Evolutionary conservation across 768 basidiomycete genomes (phyloP).

Genomic region (Clavulina sp.): DNA sequence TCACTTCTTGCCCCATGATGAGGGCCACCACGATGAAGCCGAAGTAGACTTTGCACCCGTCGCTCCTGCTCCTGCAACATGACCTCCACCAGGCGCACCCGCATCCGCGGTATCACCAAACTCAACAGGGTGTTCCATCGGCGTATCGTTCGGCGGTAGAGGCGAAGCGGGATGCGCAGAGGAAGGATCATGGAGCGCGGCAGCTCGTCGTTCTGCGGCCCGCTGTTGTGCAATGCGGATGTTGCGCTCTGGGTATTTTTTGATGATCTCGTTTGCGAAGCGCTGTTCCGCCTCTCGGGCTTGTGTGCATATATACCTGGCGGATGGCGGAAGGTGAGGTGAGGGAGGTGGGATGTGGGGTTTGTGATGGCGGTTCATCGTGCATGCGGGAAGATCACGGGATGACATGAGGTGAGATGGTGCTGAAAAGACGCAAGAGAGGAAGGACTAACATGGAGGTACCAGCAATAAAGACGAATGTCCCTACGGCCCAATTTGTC

Average conservation of each 20-base stretch:
- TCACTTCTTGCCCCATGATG: too few relatives aligned
- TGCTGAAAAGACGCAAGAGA: neutral
- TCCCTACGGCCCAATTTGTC: conserved; percentile 63
- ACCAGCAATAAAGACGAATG: conserved; percentile 48
- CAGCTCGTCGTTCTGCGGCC: conserved; percentile 4
- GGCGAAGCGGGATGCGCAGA: neutral
- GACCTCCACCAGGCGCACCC: neutral
- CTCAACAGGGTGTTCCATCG: neutral
- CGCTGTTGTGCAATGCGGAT: conserved; percentile 8
- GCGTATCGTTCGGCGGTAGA: neutral
- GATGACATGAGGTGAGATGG: too few relatives aligned
- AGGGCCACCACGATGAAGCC: too few relatives aligned
- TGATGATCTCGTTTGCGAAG: conserved; percentile 10
- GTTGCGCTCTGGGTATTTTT: conserved; percentile 11
- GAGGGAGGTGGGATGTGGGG: neutral
- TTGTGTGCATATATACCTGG: conserved; percentile 11
- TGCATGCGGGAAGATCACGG: too few relatives aligned
- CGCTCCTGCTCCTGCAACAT: too few relatives aligned
- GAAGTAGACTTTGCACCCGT: too few relatives aligned
- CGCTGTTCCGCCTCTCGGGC: conserved; percentile 9
- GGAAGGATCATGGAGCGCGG: neutral
- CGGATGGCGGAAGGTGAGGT: neutral
- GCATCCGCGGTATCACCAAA: neutral
- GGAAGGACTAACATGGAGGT: conserved; percentile 43
- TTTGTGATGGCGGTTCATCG: too few relatives aligned